Evolutionary conservation across 1,139 yeast species (phyloP).

Genomic region (Protomyces inundatus): DNA sequence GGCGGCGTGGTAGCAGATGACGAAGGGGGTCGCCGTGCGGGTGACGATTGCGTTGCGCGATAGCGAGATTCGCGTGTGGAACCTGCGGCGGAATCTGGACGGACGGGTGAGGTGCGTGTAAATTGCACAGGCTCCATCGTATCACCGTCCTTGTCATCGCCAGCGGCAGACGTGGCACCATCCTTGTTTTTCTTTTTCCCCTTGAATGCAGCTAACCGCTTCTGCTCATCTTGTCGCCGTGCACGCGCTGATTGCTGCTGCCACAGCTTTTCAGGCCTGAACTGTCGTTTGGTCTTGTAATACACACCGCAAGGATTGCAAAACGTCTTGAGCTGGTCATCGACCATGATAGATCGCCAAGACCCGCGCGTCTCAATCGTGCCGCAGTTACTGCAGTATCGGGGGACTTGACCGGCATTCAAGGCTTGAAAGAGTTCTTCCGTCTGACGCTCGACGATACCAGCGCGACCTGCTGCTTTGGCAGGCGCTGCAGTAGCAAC

Average conservation of each 20-base stretch:
- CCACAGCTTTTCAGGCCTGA: slow-evolving; percentile 39
- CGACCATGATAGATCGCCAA: slow-evolving; percentile 12
- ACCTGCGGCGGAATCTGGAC: not conserved
- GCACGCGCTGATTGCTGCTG: slow-evolving; percentile 22
- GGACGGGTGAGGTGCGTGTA: slow-evolving; percentile 6
- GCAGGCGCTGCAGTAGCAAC: not conserved
- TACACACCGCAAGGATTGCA: slow-evolving; percentile 44
- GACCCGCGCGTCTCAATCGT: slow-evolving; percentile 15
- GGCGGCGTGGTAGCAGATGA: not conserved
- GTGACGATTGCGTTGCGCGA: not conserved
- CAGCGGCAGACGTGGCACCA: not conserved
- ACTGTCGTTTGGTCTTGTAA: slow-evolving; percentile 35
- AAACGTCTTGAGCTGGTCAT: slow-evolving; percentile 26
- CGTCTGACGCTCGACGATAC: not conserved
- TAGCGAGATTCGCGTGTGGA: not conserved
- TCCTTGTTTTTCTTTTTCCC: not conserved
- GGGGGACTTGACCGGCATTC: slow-evolving; percentile 5
- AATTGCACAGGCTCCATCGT: not conserved
- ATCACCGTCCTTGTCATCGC: not conserved
- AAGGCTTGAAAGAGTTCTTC: slow-evolving; percentile 10
- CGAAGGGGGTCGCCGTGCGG: not conserved
- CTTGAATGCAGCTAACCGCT: not conserved
- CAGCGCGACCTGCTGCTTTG: not conserved
- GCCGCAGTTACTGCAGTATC: slow-evolving; percentile 20
- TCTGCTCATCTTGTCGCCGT: not conserved